phyloP scores from a whole-genome alignment of 768 basidiomycete species.

The Polyporus arcularius region DNA sequence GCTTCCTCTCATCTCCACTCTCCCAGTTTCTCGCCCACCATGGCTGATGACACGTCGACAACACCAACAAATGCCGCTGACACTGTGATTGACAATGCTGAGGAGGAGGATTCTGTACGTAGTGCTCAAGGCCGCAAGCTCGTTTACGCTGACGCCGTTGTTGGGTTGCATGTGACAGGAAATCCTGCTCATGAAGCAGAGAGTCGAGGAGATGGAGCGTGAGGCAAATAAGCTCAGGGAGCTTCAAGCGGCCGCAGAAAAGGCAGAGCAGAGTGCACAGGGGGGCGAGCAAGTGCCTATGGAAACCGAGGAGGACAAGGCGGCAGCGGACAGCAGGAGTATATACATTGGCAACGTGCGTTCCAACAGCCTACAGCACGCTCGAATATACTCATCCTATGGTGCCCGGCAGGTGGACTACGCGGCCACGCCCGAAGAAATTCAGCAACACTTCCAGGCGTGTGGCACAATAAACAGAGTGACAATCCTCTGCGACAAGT shows the following conservation, averaged over 20 bases:
- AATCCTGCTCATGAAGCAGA: constrained; percentile 87
- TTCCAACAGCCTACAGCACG: neutral
- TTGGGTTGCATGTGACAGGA: constrained; percentile 47
- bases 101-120: constrained; percentile 39
- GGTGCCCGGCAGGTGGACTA: constrained; percentile 81
- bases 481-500: constrained; percentile 99
- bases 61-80: constrained; percentile 27
- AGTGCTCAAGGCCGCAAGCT: neutral
- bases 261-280: constrained; percentile 49
- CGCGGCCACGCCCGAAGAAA: constrained; percentile 94
- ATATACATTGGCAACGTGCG: constrained; percentile 93
- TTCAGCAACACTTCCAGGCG: constrained; percentile 95
- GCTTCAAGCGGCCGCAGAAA: constrained; percentile 77
- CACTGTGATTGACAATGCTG: constrained; percentile 30
- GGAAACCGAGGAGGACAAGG: constrained; percentile 86
- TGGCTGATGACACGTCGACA: constrained; percentile 33
- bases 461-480: constrained; percentile 99
- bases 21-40: constrained; percentile 30
- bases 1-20: neutral
- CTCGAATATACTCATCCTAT: neutral
- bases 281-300: constrained; percentile 53
- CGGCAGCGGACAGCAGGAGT: constrained; percentile 80
- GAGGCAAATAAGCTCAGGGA: constrained; percentile 88
- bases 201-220: constrained; percentile 91
- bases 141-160: neutral